These are phyloP conservation scores for Theileria equi DNA, from an alignment of 169 alveolate genomes.

Conservation along the genomic window DNA sequence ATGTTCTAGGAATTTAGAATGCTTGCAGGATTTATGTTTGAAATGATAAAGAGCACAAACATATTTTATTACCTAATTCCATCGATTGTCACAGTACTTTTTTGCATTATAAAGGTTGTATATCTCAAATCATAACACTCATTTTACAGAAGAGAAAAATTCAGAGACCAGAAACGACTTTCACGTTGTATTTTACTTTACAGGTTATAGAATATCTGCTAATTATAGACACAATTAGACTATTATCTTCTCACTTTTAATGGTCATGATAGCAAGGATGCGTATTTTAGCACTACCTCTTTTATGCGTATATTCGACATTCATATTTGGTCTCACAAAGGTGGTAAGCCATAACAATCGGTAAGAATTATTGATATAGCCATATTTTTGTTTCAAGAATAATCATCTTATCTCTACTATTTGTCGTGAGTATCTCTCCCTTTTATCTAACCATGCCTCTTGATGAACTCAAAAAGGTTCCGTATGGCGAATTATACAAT, in stretches of 20 bases:
- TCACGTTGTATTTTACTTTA: not conserved
- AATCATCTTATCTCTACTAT: not conserved
- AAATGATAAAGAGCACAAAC: not conserved
- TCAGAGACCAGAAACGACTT: no score
- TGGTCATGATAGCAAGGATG: constrained; percentile 25
- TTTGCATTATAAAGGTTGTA: no score
- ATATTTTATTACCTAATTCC: constrained; percentile 5
- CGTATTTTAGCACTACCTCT: constrained; percentile 46
- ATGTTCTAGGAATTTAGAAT: constrained; percentile 21
- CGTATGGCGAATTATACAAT: constrained; percentile 45
- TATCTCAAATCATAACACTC: no score
- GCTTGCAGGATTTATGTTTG: not conserved
- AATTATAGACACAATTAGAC: not conserved
- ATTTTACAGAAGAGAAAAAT: no score
- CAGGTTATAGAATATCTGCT: no score
- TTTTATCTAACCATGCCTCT: constrained; percentile 7
- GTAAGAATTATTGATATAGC: not conserved
- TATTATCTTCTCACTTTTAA: constrained; percentile 3
- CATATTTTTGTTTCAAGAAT: not conserved
- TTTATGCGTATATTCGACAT: constrained; percentile 24
- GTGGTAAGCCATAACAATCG: not conserved
- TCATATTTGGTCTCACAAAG: not conserved
- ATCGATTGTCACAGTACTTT: no score
- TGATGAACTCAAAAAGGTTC: constrained; percentile 8
- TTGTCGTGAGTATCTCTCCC: constrained; percentile 14